phyloP scores from a whole-genome alignment of 73 alveolate species.

The Paramecium sonneborni region DNA sequence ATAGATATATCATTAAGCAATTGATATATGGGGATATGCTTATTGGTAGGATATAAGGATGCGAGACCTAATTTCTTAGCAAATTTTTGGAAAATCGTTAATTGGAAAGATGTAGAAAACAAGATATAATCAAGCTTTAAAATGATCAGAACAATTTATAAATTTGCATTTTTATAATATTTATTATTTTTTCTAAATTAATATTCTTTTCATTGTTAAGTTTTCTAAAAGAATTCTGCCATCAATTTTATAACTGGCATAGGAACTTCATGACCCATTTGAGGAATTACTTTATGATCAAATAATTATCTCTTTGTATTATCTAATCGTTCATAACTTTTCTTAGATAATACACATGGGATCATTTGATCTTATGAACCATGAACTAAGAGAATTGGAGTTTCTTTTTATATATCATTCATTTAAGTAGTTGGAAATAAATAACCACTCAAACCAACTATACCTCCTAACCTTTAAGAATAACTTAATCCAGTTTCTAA shows the following conservation, averaged over 20 bases:
- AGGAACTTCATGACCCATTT: not conserved
- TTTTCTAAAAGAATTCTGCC: not conserved
- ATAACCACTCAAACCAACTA: conserved; percentile 15
- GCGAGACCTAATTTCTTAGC: conserved; percentile 82
- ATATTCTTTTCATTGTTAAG: not conserved
- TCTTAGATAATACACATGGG: not conserved
- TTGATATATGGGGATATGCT: conserved; percentile 96
- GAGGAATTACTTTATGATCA: not conserved
- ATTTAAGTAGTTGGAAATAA: not conserved
- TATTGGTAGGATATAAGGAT: conserved; percentile 86
- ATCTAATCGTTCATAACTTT: not conserved
- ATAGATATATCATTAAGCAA: conserved; percentile 34
- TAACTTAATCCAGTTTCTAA: not conserved
- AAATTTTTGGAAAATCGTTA: conserved; percentile 88
- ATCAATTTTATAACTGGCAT: not conserved
- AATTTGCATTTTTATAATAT: not conserved
- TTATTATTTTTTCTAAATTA: not conserved
- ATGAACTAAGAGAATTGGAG: not conserved
- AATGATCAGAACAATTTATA: not conserved
- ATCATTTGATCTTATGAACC: not conserved
- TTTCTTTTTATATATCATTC: not conserved
- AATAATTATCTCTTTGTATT: not conserved
- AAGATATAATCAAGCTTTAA: conserved; percentile 74
- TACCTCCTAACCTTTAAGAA: conserved; percentile 35
- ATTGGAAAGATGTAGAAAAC: conserved; percentile 88